phyloP scores from a whole-genome alignment of 2,329 filamentous ascomycete species.

The Xylaria sp. region DNA sequence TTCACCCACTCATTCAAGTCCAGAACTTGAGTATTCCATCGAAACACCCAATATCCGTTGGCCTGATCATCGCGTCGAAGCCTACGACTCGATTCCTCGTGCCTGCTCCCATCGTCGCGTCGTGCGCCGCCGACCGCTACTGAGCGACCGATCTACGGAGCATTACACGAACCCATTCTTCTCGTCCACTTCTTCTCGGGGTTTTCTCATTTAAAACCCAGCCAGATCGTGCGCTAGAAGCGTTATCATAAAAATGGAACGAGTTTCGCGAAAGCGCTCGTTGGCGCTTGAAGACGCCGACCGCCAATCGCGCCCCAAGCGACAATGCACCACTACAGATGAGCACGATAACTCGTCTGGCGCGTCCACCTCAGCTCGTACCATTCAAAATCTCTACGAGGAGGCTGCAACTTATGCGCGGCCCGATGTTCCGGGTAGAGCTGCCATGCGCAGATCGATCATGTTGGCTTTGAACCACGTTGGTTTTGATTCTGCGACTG shows the following conservation, averaged over 20 bases:
- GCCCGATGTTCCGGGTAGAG: constrained; percentile 34
- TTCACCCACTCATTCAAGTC: too few relatives aligned
- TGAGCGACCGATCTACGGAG: too few relatives aligned
- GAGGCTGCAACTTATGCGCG: constrained; percentile 16
- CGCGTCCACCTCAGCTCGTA: neutral
- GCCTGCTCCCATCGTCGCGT: neutral
- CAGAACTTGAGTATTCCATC: too few relatives aligned
- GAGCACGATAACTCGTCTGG: constrained; percentile 17
- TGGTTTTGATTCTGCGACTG: constrained; percentile 51
- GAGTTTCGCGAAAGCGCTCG: constrained; percentile 23
- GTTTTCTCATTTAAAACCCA: too few relatives aligned
- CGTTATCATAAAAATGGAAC: constrained; percentile 2
- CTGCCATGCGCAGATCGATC: constrained; percentile 50
- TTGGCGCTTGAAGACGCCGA: constrained; percentile 18
- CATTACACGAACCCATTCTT: too few relatives aligned
- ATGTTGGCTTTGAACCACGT: constrained; percentile 51
- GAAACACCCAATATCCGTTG: neutral
- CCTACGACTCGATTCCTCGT: neutral
- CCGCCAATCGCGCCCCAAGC: constrained; percentile 20
- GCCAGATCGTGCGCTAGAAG: neutral
- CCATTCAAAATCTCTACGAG: constrained; percentile 14
- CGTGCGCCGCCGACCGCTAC: neutral
- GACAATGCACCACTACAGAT: constrained; percentile 24
- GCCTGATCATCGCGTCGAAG: neutral
- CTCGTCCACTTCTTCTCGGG: too few relatives aligned